Conservation (phyloP, 306 rosid genomes). For the Sphenostylis stenocarpa region DNA sequence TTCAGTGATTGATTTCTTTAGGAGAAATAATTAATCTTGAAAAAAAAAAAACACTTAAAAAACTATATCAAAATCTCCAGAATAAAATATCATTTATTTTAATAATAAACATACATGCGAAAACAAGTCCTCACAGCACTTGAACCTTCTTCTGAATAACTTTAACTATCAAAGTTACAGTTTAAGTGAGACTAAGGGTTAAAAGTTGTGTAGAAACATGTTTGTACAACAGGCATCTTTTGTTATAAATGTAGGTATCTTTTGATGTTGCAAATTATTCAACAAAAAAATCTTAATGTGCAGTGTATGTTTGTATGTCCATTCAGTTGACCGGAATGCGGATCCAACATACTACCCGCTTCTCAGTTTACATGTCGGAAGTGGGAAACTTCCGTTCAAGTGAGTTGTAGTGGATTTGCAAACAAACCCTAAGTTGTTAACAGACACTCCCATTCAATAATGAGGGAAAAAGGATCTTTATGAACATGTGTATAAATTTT, state of each 20-base stretch:
- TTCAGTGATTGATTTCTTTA: background rate
- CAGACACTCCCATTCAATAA: constrained; percentile 4
- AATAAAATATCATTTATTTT: constrained; percentile 2
- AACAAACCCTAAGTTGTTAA: background rate
- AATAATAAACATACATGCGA: background rate
- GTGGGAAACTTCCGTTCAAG: background rate
- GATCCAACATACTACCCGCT: background rate
- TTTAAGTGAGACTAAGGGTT: background rate
- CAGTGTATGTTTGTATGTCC: too few species aligned
- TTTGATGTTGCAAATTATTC: constrained; percentile 14
- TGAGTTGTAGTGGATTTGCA: background rate
- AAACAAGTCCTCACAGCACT: constrained; percentile 6
- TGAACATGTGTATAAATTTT: constrained; percentile 18
- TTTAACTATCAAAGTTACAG: constrained; percentile 13
- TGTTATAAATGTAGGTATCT: constrained; percentile 10
- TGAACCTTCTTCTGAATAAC: background rate
- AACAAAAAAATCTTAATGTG: constrained; percentile 4
- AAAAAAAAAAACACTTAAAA: background rate
- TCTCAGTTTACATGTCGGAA: background rate
- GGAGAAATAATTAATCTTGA: background rate
- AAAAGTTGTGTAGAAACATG: background rate
- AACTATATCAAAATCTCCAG: background rate
- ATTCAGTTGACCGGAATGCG: background rate
- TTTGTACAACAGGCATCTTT: background rate
- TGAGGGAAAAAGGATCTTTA: background rate